Evolutionary conservation across 2,329 filamentous ascomycete species (phyloP), one percentile per base, ranked within the genome.

Genomic region (Thelonectria olida): DNA sequence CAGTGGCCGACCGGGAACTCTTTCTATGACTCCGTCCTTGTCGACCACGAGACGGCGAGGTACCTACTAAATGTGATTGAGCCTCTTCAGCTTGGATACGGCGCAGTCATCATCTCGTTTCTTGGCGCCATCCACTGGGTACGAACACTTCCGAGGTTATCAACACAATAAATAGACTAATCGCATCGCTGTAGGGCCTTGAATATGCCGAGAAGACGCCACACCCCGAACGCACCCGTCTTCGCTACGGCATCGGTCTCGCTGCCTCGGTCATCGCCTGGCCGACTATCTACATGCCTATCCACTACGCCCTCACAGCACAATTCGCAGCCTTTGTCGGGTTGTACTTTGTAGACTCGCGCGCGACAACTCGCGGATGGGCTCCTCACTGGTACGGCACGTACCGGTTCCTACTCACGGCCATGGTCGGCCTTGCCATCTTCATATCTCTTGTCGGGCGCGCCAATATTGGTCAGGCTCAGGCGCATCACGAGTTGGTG

Each of bases 321-420:
- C 94, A 97, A 75, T 97, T 97, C 80, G 77, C 90, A 54, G 90
- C 92, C 36, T 97, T 97, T 78, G 90, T 89, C 58, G 88, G 88
- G 68, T 85, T 97, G 62, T 97, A 97, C 82, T 95, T 95, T 75
- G 89, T 89, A 61, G 94, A 97, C 74, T 84, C 90, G 7, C 85
- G 89, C 25, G 92, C 92, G 13, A 85, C 90, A 8, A 84, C 85
- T 52, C 82, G 83, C 39, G 94, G 93, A 67, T 96, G 92, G 90
- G 89, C 90, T 3, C 94, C 94, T 22, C 74, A 83, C 36, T 97
- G 94, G 94, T 97, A 97, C 76, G 85, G 84, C 61, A 91, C 89
- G 50, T 97, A 97, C 81, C 92, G 95, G 31, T 97, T 97, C 78
- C 90, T 97, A 8, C 84, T 97, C 69, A 97, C 95, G 2, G 95